These are phyloP conservation scores for Apiospora phragmitis DNA, from an alignment of 2,329 filamentous ascomycete species.

Conservation along the genomic window DNA sequence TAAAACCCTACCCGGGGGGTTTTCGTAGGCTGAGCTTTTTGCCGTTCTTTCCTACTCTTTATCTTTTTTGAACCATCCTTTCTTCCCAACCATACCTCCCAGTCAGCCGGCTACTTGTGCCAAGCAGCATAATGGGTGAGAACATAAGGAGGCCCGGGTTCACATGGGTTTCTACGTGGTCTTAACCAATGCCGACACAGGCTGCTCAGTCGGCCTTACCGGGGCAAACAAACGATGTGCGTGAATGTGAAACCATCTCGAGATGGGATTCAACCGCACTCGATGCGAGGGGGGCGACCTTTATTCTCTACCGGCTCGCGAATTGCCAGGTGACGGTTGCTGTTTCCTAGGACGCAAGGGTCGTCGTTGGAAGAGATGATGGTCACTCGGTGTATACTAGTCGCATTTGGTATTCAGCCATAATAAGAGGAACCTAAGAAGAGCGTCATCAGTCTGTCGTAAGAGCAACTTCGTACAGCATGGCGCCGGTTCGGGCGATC, in stretches of 20 bases:
- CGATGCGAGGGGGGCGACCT: too few relatives aligned
- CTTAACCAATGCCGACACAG: neutral
- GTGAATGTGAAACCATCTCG: neutral
- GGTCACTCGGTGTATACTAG: neutral
- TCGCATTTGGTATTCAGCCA: too few relatives aligned
- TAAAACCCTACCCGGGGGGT: neutral
- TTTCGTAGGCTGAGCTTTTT: constrained; percentile 3
- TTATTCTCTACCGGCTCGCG: neutral
- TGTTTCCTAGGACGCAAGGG: neutral
- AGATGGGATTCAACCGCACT: too few relatives aligned
- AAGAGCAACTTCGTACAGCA: neutral
- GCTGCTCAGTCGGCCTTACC: neutral
- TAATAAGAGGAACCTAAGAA: neutral
- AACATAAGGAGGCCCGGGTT: neutral
- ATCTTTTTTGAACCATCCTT: neutral
- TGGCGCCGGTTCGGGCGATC: neutral
- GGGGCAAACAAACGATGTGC: neutral
- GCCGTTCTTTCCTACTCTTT: neutral
- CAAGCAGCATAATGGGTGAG: neutral
- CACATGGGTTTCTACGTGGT: neutral
- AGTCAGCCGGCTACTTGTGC: neutral
- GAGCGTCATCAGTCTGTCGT: neutral
- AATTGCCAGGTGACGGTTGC: neutral
- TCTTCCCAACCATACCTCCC: neutral
- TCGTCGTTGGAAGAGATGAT: neutral